Conservation (phyloP, 2,329 filamentous ascomycete genomes). For the Cryoendolithus antarcticus region DNA sequence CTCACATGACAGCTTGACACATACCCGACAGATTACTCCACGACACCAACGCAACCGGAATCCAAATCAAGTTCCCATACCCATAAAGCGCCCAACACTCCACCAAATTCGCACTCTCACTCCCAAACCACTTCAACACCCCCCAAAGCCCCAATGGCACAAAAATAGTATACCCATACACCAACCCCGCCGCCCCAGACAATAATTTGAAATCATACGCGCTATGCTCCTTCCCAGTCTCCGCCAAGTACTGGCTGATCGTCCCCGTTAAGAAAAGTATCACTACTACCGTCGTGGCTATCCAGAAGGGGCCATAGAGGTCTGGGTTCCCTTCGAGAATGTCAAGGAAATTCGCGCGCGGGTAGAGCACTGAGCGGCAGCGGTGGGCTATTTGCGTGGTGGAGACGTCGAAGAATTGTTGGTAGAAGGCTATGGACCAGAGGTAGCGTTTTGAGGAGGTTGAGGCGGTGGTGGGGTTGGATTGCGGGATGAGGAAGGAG, state of each 20-base stretch:
- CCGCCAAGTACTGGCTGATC: constrained; percentile 77
- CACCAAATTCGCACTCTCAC: constrained; percentile 80
- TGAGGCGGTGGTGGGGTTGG: constrained; percentile 11
- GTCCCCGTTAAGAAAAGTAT: constrained; percentile 93
- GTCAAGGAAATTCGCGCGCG: constrained; percentile 88
- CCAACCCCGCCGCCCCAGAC: constrained; percentile 77
- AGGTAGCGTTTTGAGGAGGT: constrained; percentile 61
- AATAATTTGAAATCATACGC: constrained; percentile 84
- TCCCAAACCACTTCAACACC: constrained; percentile 87
- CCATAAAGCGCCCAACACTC: constrained; percentile 95
- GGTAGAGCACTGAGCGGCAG: constrained; percentile 80
- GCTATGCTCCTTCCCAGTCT: constrained; percentile 56
- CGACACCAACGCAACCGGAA: constrained; percentile 80
- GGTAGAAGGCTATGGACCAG: constrained; percentile 87
- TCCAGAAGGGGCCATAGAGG: constrained; percentile 96
- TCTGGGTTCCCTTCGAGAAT: constrained; percentile 95
- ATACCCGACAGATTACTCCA: constrained; percentile 67
- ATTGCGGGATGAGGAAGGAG: constrained; percentile 24
- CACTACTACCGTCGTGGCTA: constrained; percentile 91
- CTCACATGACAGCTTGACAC: constrained; percentile 7
- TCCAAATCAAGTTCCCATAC: constrained; percentile 95
- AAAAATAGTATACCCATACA: constrained; percentile 84
- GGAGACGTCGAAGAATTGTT: constrained; percentile 97
- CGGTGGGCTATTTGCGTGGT: constrained; percentile 77
- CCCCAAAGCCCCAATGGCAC: constrained; percentile 79